Conservation (phyloP, 73 alveolate species). For the Effrenium voratum region DNA sequence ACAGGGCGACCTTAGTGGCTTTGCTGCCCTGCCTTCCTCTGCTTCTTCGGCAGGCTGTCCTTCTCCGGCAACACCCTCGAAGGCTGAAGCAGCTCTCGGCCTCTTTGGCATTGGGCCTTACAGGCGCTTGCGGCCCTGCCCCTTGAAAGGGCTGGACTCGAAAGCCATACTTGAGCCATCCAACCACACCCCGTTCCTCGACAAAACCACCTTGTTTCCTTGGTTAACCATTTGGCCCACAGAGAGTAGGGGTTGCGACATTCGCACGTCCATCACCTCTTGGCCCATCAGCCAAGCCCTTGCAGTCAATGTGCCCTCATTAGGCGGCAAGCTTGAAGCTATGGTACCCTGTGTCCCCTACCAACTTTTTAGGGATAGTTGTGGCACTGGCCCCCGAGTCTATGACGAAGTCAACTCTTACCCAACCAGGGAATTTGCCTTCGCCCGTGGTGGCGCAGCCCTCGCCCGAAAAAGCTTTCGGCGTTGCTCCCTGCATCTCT, state of each 20-base stretch:
- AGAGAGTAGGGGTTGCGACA: not conserved
- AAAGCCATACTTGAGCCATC: not conserved
- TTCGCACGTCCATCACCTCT: not conserved
- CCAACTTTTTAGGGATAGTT: not conserved
- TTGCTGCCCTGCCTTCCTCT: not conserved
- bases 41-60: not conserved
- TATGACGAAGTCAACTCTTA: not conserved
- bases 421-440: not conserved
- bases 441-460: not conserved
- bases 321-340: not conserved
- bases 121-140: not conserved
- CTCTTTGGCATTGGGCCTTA: not conserved
- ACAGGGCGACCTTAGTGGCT: not conserved
- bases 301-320: not conserved
- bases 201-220: not conserved
- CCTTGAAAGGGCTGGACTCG: not conserved
- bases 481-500: not conserved
- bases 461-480: no score
- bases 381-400: constrained; percentile 18
- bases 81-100: not conserved
- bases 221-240: not conserved
- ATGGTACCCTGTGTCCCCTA: not conserved
- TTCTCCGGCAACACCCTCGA: not conserved
- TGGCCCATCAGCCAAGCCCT: constrained; percentile 5
- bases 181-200: not conserved